Evolutionary conservation across 371 early-diverging fungal species (phyloP), one percentile per base, ranked within the genome.

Genomic region (Zopfochytrium polystomum): DNA sequence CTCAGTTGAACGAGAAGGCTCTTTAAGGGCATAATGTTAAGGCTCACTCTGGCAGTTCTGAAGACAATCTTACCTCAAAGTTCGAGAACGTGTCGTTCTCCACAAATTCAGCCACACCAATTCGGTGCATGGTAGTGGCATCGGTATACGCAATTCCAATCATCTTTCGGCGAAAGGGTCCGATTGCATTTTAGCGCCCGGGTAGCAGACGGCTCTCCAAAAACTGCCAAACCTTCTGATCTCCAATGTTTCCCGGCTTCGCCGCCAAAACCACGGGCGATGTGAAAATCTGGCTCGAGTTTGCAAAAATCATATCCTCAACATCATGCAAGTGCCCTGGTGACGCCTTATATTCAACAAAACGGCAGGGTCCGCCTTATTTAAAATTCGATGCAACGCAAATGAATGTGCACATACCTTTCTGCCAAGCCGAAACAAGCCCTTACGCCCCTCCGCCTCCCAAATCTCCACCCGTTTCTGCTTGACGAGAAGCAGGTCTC

Each of bases 11-110:
- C 90, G 61, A 25, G 4, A 33, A 29, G n/a, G 34, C 45, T 23
- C 30, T 48, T 35, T 47, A 32, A 25, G 18, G 13, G 20, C 27
- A 31, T 32, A 60, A 44, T 20, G 50, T 15, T 23, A 25, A 25
- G 42, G 7, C 32, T 30, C 1, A 63, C 15, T 25, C 33, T 38
- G 18, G 44, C 35, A 56, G 52, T 18, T 38, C 7, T 27, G 43
- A 65, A 52, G 18, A 23, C 1, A 44, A 15, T 52, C 42, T 60
- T 72, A 86, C 86, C 78, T 96, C 95, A 48, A 95, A 81, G 68
- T 94, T 94, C 3, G 92, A 87, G 63, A 87, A 94, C 1, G 90
- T 77, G 35, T 95, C 93, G 66, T 89, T 92, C 75, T 97, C 98
- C 25, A 89, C 71, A 69, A 96, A 95, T 71, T 96, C 90, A 47